Base-by-base conservation (phyloP, 2,329 filamentous ascomycete genomes). In the Aureobasidium uvarum region DNA sequence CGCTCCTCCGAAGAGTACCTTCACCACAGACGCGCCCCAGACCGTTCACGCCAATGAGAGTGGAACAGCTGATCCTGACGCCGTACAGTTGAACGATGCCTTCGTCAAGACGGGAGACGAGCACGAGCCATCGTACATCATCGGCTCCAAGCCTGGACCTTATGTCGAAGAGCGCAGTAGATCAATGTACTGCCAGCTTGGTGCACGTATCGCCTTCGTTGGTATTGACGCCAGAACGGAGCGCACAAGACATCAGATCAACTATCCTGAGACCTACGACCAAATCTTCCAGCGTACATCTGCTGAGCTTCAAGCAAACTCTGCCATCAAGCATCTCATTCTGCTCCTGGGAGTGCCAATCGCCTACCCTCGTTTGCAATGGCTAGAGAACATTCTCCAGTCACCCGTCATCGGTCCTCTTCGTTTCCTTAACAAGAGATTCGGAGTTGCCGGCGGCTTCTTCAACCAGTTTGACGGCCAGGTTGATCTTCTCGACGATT, bases 391-490 rank as follows among this genome's bases (percentile, higher is more conserved):
- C 73, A 90, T 97, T 66, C 85, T 98, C 71, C 85, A 85, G 18
- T 96, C 91, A 67, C 93, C 94, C 0, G 71, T 97, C 28, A 93
- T 97, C 73, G 92, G 89, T 0, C 92, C 93, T 0, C 86, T 97
- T 74, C 93, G 92, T 73, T 88, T 98, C 68, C 76, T 97, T 71
- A 95, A 96, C 80, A 90, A 93, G 75, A 86, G 93, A 31, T 96
- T 98, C 70, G 94, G 94, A 65, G 78, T 96, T 51, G 89, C 89
- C 5, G 93, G 92, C 56, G 86, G 87, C 62, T 81, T 97, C 51
- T 96, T 98, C 82, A 98, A 98, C 77, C 85, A 92, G 65, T 97
- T 98, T 70, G 94, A 97, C 71, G 94, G 94, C 45, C 80, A 83
- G 58, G 84, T 88, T 36, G 86, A 88, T 79, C 75, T 89, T 45